Conservation (phyloP, 176 grass and related monocot species). For the Dendrocalamus sinicus region DNA sequence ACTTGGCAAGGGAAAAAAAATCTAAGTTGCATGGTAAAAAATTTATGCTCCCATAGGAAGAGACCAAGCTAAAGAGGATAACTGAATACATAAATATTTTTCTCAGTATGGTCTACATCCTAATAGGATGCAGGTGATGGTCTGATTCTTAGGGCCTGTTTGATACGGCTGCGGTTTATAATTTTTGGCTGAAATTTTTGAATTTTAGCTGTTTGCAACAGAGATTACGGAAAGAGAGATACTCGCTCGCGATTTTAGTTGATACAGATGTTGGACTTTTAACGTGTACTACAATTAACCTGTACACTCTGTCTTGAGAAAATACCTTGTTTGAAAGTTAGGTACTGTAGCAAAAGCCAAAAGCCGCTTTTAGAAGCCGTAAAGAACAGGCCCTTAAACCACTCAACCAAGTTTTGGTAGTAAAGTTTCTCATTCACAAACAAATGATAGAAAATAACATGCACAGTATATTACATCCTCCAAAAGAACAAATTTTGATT, state of each 20-base stretch:
- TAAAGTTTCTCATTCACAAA: not conserved
- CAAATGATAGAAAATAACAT: not conserved
- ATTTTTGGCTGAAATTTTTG: no score
- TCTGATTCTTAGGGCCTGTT: not conserved
- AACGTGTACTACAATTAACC: no score
- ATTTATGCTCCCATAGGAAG: not conserved
- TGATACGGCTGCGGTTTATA: no score
- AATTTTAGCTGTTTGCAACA: no score
- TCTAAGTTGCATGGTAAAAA: not conserved
- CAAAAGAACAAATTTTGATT: constrained; percentile 1
- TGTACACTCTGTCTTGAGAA: no score
- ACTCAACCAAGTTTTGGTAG: not conserved
- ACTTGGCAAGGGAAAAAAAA: constrained; percentile 20
- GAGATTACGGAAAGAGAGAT: no score
- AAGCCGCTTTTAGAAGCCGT: no score
- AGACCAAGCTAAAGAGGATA: not conserved
- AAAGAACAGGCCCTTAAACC: not conserved
- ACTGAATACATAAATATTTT: not conserved
- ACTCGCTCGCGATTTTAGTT: no score
- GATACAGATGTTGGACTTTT: no score
- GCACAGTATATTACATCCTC: not conserved
- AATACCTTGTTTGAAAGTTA: no score
- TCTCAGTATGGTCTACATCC: not conserved
- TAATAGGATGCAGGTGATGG: not conserved
- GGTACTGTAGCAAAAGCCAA: no score